Evolutionary conservation across 148 eudicot species (phyloP).

Genomic region (Amaranthus hypochondriacus): DNA sequence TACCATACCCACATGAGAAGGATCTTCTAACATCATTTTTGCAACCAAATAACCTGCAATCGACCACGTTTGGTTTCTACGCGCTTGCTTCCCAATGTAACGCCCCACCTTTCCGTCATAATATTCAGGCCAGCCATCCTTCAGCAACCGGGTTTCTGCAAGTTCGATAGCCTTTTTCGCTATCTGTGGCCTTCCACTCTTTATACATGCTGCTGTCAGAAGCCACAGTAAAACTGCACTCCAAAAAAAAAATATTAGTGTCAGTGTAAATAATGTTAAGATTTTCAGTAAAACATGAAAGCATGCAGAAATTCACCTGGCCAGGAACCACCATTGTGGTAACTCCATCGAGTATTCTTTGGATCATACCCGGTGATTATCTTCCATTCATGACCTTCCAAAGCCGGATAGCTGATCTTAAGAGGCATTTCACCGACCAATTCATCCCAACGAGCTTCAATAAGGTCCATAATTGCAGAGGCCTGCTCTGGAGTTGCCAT

Average conservation of each 20-base stretch:
- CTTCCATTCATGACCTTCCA: constrained; percentile 81
- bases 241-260: background rate
- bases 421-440: constrained; percentile 89
- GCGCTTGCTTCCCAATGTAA: constrained; percentile 51
- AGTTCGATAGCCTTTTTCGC: constrained; percentile 47
- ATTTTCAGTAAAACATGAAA: background rate
- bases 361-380: constrained; percentile 79
- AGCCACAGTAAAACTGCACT: constrained; percentile 45
- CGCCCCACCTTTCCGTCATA: constrained; percentile 53
- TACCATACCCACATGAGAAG: constrained; percentile 59
- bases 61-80: constrained; percentile 55
- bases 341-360: constrained; percentile 77
- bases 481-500: constrained; percentile 85
- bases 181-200: constrained; percentile 58
- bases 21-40: constrained; percentile 57
- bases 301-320: constrained; percentile 41
- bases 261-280: background rate
- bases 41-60: constrained; percentile 60
- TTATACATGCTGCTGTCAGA: constrained; percentile 49
- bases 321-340: constrained; percentile 92
- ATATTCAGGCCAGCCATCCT: constrained; percentile 55
- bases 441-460: constrained; percentile 81
- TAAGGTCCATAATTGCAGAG: constrained; percentile 79
- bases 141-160: constrained; percentile 39
- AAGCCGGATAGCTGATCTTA: constrained; percentile 77